These are phyloP conservation scores for Penicillium brasilianum DNA, from an alignment of 2,329 filamentous ascomycete genomes.

Conservation along the genomic window DNA sequence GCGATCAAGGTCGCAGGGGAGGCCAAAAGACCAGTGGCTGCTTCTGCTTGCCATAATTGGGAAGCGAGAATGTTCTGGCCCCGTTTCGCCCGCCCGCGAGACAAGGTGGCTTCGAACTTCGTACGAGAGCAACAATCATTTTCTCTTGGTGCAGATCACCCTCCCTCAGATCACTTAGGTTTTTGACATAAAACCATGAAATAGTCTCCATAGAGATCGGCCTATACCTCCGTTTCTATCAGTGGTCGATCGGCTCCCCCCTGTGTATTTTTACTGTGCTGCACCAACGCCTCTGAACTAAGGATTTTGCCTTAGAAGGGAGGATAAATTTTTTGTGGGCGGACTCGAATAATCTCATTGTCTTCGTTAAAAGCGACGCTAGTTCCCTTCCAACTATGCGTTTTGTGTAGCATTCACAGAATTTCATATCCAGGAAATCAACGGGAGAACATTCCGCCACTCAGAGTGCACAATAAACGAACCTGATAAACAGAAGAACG, in stretches of 20 bases:
- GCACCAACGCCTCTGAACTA: constrained; percentile 6
- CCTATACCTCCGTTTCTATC: constrained; percentile 3
- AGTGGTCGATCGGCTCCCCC: constrained; percentile 16
- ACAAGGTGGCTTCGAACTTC: not conserved
- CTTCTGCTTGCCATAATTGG: not conserved
- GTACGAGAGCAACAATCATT: not conserved
- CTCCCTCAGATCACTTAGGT: not conserved
- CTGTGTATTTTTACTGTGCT: constrained; percentile 8
- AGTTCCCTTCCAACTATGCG: not conserved
- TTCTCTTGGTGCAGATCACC: not conserved
- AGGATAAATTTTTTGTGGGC: not conserved
- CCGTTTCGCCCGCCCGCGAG: not conserved
- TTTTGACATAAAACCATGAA: not conserved
- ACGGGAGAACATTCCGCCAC: constrained; percentile 9
- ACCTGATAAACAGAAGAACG: not conserved
- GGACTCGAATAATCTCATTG: not conserved
- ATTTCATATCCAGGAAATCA: constrained; percentile 5
- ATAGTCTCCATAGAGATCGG: not conserved
- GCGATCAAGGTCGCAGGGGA: not conserved
- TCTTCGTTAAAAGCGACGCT: not conserved
- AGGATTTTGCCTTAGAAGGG: constrained; percentile 5
- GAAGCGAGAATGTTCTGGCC: constrained; percentile 1
- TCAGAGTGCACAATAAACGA: constrained; percentile 5
- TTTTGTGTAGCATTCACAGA: constrained; percentile 9
- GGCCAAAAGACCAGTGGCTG: not conserved